Evolutionary conservation across 257 asterid species (phyloP).

Genomic region (Nyctanthes arbortristis): DNA sequence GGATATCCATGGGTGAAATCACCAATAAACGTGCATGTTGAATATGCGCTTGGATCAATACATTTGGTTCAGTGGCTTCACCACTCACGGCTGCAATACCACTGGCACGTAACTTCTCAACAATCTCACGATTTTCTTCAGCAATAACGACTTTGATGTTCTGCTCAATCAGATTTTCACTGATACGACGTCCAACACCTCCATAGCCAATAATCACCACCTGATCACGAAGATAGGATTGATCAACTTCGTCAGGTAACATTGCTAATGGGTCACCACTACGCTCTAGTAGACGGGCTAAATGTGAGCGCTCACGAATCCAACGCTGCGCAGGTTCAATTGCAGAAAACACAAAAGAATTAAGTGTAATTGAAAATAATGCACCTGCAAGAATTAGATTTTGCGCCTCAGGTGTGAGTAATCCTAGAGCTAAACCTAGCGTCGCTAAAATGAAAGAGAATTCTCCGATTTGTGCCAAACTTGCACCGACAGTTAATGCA

Average conservation of each 20-base stretch:
- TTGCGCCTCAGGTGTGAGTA: neutral
- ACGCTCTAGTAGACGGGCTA: neutral
- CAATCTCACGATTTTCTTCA: neutral
- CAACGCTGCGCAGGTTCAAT: neutral
- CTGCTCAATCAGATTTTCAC: neutral
- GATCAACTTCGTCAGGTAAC: neutral
- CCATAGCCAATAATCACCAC: neutral
- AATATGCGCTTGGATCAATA: neutral
- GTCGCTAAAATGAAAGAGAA: neutral
- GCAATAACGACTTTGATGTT: neutral
- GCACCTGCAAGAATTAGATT: neutral
- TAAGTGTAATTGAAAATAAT: neutral
- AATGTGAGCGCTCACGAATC: neutral
- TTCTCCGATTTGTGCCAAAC: neutral
- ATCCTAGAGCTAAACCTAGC: no score
- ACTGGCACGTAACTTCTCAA: neutral
- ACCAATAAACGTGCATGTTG: neutral
- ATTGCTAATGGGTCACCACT: neutral
- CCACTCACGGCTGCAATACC: neutral
- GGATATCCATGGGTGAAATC: neutral
- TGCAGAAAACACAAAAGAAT: neutral
- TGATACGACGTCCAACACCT: neutral
- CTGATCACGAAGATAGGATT: neutral
- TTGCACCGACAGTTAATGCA: neutral
- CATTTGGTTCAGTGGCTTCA: neutral